A percentile compares a stretch with the other conserved stretches of the same genome.
Conservation (phyloP, 352 stramenopile genomes). For the Salisapilia sapeloensis region DNA sequence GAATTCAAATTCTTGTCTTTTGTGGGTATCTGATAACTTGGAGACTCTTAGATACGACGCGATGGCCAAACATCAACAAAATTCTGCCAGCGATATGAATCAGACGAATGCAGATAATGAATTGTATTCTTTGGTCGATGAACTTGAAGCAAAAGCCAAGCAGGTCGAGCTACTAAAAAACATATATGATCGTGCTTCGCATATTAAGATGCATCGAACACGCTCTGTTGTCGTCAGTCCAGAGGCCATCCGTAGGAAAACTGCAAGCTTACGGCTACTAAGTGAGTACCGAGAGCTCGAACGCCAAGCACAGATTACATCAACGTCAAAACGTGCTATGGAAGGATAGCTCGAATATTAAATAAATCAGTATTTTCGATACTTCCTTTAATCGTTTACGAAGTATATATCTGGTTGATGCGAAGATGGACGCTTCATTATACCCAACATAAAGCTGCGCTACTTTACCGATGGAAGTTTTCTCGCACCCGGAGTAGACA, state of each 20-base stretch:
- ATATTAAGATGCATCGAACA: slow-evolving; percentile 39
- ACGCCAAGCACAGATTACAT: slow-evolving; percentile 15
- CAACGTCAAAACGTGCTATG: too few species aligned
- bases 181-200: slow-evolving; percentile 29
- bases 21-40: too few species aligned
- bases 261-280: slow-evolving; percentile 40
- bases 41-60: too few species aligned
- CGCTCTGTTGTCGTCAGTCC: slow-evolving; percentile 28
- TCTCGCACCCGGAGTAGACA: too few species aligned
- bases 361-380: too few species aligned
- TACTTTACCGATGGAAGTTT: too few species aligned
- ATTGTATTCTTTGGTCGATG: slow-evolving; percentile 27
- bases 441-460: too few species aligned
- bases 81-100: slow-evolving; percentile 3
- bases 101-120: slow-evolving; percentile 5
- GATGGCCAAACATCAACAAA: slow-evolving; percentile 8
- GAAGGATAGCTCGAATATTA: too few species aligned
- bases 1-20: too few species aligned
- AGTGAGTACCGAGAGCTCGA: slow-evolving; percentile 50
- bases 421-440: too few species aligned
- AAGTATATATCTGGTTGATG: too few species aligned
- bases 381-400: too few species aligned
- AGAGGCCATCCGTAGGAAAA: slow-evolving; percentile 39
- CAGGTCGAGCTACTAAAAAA: slow-evolving; percentile 52
- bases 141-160: slow-evolving; percentile 45